Conservation (phyloP, 2,329 filamentous ascomycete species). For the Ramularia endophylla region DNA sequence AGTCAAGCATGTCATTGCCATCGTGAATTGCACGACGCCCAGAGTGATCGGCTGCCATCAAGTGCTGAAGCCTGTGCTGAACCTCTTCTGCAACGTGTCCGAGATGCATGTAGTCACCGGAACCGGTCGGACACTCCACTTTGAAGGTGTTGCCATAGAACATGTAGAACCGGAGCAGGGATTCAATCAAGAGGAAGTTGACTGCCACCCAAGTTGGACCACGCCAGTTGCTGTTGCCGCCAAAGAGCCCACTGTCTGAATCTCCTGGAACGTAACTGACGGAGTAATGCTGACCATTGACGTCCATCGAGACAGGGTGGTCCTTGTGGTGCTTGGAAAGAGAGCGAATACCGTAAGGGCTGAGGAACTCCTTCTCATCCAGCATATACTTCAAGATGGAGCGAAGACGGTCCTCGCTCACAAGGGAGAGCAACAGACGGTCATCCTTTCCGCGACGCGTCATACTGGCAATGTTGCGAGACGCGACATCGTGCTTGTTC, state of each 20-base stretch:
- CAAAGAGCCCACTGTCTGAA: constrained; percentile 90
- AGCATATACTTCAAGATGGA: constrained; percentile 89
- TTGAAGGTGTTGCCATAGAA: constrained; percentile 87
- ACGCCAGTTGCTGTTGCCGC: constrained; percentile 97
- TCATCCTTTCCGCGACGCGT: constrained; percentile 84
- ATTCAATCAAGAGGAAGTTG: constrained; percentile 91
- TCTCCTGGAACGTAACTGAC: constrained; percentile 93
- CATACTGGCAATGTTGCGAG: constrained; percentile 93
- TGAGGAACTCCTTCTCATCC: constrained; percentile 88
- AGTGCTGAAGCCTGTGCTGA: constrained; percentile 87
- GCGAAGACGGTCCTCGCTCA: constrained; percentile 86
- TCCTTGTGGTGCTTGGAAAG: constrained; percentile 88
- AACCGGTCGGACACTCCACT: constrained; percentile 90
- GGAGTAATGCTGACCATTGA: constrained; percentile 82
- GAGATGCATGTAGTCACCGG: constrained; percentile 90
- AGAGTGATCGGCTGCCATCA: constrained; percentile 78
- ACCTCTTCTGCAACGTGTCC: constrained; percentile 93
- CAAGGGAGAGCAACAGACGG: constrained; percentile 78
- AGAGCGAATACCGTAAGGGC: constrained; percentile 83
- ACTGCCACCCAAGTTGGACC: constrained; percentile 92
- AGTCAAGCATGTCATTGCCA: constrained; percentile 79
- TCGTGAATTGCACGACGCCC: constrained; percentile 84
- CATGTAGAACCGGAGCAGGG: constrained; percentile 90
- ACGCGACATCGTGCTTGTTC: constrained; percentile 77
- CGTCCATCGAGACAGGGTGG: constrained; percentile 88